Percentiles rank a stretch among this genome's conserved stretches.
Evolutionary conservation across 2,329 filamentous ascomycete species (phyloP).

Genomic region (Aureobasidium namibiae): DNA sequence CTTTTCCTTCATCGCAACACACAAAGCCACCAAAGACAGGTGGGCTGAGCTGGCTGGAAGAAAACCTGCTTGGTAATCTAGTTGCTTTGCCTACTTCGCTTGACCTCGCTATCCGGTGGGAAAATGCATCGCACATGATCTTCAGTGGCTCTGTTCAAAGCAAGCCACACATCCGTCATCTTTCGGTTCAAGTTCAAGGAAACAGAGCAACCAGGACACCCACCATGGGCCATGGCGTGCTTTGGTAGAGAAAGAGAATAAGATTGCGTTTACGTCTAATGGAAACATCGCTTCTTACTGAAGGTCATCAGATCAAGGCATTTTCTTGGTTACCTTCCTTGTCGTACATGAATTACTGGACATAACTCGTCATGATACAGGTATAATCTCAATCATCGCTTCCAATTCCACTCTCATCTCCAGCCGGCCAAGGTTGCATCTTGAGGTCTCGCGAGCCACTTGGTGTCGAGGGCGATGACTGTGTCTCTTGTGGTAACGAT

Average conservation of each 20-base stretch:
- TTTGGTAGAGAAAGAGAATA: neutral
- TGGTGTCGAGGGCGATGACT: constrained; percentile 37
- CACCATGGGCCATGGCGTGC: neutral
- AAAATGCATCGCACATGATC: neutral
- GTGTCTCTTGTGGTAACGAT: constrained; percentile 23
- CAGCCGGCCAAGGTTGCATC: neutral
- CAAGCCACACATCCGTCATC: neutral
- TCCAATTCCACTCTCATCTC: neutral
- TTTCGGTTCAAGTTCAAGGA: neutral
- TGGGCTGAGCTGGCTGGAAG: no score
- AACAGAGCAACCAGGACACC: neutral
- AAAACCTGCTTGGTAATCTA: neutral
- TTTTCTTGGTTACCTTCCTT: neutral
- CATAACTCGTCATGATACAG: constrained; percentile 1
- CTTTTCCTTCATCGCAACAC: neutral
- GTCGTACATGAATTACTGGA: neutral
- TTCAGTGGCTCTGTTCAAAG: neutral
- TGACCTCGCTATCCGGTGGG: neutral
- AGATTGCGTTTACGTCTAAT: neutral
- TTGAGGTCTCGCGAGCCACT: constrained; percentile 30
- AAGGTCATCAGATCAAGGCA: neutral
- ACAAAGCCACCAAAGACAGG: no score
- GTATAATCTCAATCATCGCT: neutral
- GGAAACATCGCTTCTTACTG: neutral
- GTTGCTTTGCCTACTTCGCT: neutral